Conservation (phyloP, 2,329 filamentous ascomycete species). For the Aspergillus ochraceus region DNA sequence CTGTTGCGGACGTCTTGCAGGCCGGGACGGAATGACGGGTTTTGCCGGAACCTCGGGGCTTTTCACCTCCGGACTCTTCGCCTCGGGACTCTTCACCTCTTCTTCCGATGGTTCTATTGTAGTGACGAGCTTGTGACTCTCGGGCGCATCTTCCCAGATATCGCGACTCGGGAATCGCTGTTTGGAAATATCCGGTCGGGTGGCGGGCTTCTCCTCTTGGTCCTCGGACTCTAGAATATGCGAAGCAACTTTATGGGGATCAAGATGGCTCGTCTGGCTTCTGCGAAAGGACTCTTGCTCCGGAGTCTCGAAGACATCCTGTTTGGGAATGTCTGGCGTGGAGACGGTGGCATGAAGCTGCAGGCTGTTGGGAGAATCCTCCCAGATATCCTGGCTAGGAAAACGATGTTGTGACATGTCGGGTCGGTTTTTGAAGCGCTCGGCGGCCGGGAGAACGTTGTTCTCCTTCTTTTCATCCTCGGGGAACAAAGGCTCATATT, state of each 20-base stretch:
- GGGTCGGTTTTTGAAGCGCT: conserved; percentile 57
- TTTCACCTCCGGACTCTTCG: conserved; percentile 46
- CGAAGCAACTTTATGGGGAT: conserved; percentile 35
- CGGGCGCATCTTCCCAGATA: conserved; percentile 91
- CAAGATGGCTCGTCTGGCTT: conserved; percentile 40
- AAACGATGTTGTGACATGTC: conserved; percentile 67
- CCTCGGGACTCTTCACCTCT: conserved; percentile 42
- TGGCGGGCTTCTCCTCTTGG: conserved; percentile 21
- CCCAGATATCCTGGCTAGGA: conserved; percentile 95
- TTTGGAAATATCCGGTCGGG: conserved; percentile 54
- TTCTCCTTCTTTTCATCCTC: conserved; percentile 67
- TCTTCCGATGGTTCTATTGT: conserved; percentile 59
- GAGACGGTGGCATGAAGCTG: conserved; percentile 77
- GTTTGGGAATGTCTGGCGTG: conserved; percentile 66
- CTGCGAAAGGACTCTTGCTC: conserved; percentile 51
- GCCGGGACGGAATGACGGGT: conserved; percentile 35
- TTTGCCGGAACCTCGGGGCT: conserved; percentile 36
- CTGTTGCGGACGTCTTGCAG: conserved; percentile 34
- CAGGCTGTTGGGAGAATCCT: conserved; percentile 86
- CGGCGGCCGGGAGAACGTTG: conserved; percentile 52
- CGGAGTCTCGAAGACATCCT: conserved; percentile 43
- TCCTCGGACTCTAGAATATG: conserved; percentile 36
- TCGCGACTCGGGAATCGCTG: conserved; percentile 87
- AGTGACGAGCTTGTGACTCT: conserved; percentile 76
- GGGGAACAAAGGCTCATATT: conserved; percentile 93